A percentile compares a stretch with the other conserved stretches of the same genome.
Conservation (phyloP, 352 stramenopile genomes). For the Pythium dissimile region DNA sequence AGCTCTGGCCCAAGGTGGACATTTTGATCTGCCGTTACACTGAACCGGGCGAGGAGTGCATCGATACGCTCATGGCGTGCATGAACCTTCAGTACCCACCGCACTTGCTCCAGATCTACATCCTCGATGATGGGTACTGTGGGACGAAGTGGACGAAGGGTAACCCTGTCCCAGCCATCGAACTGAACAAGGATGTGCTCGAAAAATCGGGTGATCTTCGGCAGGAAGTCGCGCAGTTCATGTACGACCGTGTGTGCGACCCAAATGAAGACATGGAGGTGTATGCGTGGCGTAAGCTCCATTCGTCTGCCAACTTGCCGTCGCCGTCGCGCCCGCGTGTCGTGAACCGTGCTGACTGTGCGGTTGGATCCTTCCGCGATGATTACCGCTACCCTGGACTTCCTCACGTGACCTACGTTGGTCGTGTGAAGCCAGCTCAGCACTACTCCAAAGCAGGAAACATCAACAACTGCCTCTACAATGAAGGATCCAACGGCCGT, state of each 20-base stretch:
- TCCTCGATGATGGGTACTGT: constrained; percentile 86
- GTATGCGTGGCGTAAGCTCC: constrained; percentile 83
- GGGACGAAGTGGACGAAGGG: constrained; percentile 77
- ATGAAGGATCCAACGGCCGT: constrained; percentile 76
- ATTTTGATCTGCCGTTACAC: constrained; percentile 80
- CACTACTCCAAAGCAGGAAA: constrained; percentile 88
- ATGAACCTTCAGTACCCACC: constrained; percentile 88
- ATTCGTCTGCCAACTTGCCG: constrained; percentile 79
- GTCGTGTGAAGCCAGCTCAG: constrained; percentile 65
- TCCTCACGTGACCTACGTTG: constrained; percentile 73
- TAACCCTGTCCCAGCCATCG: constrained; percentile 59
- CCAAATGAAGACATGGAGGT: constrained; percentile 86
- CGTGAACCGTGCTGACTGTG: constrained; percentile 71
- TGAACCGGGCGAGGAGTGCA: constrained; percentile 81
- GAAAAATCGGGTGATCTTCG: constrained; percentile 78
- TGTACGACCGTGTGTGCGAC: constrained; percentile 86
- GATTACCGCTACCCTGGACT: constrained; percentile 83
- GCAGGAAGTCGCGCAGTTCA: constrained; percentile 85
- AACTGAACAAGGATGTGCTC: constrained; percentile 74
- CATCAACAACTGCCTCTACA: constrained; percentile 90
- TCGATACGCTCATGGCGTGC: constrained; percentile 83
- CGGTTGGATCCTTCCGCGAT: constrained; percentile 78
- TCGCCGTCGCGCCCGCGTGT: constrained; percentile 66
- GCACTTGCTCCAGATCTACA: constrained; percentile 82
- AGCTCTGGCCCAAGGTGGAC: constrained; percentile 80